A percentile compares a stretch with the other conserved stretches of the same genome.
Conservation (phyloP, 2,329 filamentous ascomycete genomes). For the Botrytis medusae region DNA sequence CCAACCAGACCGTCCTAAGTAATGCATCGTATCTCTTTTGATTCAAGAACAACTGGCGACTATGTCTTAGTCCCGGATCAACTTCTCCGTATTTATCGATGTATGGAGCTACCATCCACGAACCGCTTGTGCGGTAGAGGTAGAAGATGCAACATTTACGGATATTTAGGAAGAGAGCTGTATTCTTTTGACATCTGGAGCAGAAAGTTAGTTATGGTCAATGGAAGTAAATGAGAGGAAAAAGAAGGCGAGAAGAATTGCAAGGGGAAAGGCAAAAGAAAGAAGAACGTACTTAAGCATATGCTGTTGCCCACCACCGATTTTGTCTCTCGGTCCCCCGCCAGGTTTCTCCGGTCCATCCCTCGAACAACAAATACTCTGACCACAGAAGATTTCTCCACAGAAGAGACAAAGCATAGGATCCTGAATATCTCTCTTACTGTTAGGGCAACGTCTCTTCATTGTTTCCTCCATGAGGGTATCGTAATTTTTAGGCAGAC, state of each 20-base stretch:
- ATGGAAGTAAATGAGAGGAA: constrained; percentile 1
- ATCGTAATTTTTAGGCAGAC: constrained; percentile 88
- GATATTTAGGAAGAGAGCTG: constrained; percentile 95
- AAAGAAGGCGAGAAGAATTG: neutral
- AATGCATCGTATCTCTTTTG: constrained; percentile 91
- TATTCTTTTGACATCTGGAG: constrained; percentile 78
- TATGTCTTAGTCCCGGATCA: constrained; percentile 83
- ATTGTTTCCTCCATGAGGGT: constrained; percentile 90
- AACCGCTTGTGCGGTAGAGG: constrained; percentile 77
- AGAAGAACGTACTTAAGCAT: constrained; percentile 55
- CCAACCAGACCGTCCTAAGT: constrained; percentile 81
- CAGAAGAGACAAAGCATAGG: constrained; percentile 92
- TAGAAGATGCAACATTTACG: constrained; percentile 93
- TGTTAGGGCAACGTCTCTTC: constrained; percentile 78
- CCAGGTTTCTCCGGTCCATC: constrained; percentile 43
- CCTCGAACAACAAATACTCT: constrained; percentile 86
- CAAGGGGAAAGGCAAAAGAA: neutral
- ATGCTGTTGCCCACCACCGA: constrained; percentile 89
- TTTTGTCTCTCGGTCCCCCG: constrained; percentile 45
- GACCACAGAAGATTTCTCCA: constrained; percentile 93
- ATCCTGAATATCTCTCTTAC: constrained; percentile 87
- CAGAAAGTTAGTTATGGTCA: constrained; percentile 30
- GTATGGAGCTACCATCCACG: constrained; percentile 85
- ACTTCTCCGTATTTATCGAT: constrained; percentile 95
- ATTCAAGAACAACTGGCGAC: constrained; percentile 86